Base-by-base conservation (phyloP, 164 flowering plant genomes). In the Vitis rotundifolia region DNA sequence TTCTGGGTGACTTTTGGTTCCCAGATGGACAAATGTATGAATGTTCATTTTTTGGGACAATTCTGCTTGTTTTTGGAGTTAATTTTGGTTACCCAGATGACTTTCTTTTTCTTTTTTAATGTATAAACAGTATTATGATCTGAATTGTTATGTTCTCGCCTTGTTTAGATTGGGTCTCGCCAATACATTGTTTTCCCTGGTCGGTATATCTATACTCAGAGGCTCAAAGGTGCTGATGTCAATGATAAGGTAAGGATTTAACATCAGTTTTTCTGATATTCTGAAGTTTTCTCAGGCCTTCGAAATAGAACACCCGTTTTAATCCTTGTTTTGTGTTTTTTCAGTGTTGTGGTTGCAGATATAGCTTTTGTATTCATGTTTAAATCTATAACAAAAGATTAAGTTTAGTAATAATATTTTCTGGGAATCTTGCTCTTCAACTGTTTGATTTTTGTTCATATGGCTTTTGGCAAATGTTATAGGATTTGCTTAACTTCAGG, bases 111-210 rank as follows among this genome's bases (percentile, higher is more conserved):
- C 44, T 6, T 31, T 6, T 31, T 31, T 31, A 31, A 31, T 31
- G 5, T 31, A 31, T 31, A 0, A 4, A 6, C 44, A 31, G 5
- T 31, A 31, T 31, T 31, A 6, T 31, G 44, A 31, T 49, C 14
- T 63, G 11, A 11, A 13, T 18, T 63, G 5, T 67, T 48, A 19
- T 18, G 56, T 68, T 49, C 49, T 31, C 71, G 19, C 29, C 63
- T 70, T 71, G 12, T 69, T 59, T 72, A 94, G 98, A 68, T 94
- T 81, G 98, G 98, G 13, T 68, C 78, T 37, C 90, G 95, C 61
- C 97, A 94, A 65, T 94, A 91, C 72, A 89, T 94, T 64, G 95
- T 92, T 44, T 78, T 87, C 72, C 99, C 99, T 3, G 99, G 97
- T 8, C 81, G 99, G 11, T 94, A 18, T 66, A 65, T 94, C 48